Evolutionary conservation across 2,329 filamentous ascomycete genomes (phyloP).

Genomic region (Drechslerella dactyloides): DNA sequence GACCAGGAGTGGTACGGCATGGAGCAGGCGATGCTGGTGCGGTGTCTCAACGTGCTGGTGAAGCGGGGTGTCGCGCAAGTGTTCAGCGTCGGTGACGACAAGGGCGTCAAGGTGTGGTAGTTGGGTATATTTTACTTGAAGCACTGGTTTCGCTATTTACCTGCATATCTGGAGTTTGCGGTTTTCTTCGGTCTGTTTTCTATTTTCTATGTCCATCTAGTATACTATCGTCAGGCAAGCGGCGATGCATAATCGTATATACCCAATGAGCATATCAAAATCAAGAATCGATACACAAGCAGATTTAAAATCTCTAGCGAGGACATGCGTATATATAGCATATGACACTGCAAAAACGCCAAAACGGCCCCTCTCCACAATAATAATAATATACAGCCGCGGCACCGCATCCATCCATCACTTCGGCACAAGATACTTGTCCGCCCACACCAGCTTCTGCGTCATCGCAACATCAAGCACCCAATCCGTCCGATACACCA

Average conservation of each 20-base stretch:
- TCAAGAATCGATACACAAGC: background rate
- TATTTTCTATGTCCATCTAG: conserved; percentile 4
- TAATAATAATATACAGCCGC: too few relatives aligned
- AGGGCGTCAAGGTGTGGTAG: conserved; percentile 91
- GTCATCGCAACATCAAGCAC: conserved; percentile 86
- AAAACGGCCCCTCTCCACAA: too few relatives aligned
- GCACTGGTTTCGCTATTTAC: background rate
- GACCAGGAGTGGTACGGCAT: conserved; percentile 85
- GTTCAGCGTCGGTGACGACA: conserved; percentile 78
- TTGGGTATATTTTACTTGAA: background rate
- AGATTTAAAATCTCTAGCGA: too few relatives aligned
- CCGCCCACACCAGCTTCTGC: conserved; percentile 75
- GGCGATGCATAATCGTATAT: too few relatives aligned
- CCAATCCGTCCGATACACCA: conserved; percentile 87
- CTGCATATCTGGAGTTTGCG: background rate
- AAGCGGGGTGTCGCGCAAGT: conserved; percentile 92
- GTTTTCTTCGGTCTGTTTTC: too few relatives aligned
- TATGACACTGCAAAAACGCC: too few relatives aligned
- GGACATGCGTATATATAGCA: too few relatives aligned
- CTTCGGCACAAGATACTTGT: conserved; percentile 64
- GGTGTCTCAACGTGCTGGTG: conserved; percentile 78
- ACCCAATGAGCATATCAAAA: background rate
- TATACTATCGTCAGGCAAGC: background rate
- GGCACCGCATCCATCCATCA: conserved; percentile 57
- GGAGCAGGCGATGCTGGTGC: conserved; percentile 79